These are phyloP conservation scores for Aspergillus pseudoglaucus DNA, from an alignment of 2,329 filamentous ascomycete species.

Conservation along the genomic window DNA sequence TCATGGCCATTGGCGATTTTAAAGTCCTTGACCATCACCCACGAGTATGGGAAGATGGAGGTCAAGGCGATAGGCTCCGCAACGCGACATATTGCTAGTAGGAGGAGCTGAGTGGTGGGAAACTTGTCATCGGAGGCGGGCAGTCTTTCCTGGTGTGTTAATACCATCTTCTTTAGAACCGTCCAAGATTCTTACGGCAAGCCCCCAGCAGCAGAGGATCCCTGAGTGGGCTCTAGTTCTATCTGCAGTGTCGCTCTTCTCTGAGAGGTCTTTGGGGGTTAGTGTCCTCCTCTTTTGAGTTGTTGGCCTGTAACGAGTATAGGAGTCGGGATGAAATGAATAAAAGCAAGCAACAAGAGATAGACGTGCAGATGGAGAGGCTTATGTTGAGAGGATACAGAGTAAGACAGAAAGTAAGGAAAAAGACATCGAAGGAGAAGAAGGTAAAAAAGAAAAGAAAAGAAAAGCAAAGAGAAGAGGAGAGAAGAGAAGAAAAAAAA, in stretches of 20 bases:
- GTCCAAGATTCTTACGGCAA: conserved; percentile 49
- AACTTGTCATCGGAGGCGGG: conserved; percentile 64
- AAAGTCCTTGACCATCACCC: conserved; percentile 73
- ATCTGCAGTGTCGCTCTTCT: no score
- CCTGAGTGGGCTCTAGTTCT: neutral
- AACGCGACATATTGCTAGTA: conserved; percentile 89
- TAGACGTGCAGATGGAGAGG: no score
- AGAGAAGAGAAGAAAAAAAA: no score
- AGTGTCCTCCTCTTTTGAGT: neutral
- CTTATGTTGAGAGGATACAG: no score
- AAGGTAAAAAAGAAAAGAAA: no score
- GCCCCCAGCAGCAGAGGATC: conserved; percentile 9
- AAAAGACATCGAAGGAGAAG: no score
- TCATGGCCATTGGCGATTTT: conserved; percentile 63
- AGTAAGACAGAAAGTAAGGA: no score
- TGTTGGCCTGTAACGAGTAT: no score
- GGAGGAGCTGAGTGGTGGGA: conserved; percentile 72
- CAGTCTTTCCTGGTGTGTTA: conserved; percentile 51
- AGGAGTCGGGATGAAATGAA: no score
- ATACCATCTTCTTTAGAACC: conserved; percentile 50
- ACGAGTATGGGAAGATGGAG: conserved; percentile 88
- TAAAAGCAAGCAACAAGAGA: no score
- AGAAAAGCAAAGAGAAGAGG: no score
- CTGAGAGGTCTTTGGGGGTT: neutral
- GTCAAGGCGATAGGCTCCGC: conserved; percentile 90